Conservation (phyloP, 352 stramenopile genomes). For the Phytophthora colocasiae region DNA sequence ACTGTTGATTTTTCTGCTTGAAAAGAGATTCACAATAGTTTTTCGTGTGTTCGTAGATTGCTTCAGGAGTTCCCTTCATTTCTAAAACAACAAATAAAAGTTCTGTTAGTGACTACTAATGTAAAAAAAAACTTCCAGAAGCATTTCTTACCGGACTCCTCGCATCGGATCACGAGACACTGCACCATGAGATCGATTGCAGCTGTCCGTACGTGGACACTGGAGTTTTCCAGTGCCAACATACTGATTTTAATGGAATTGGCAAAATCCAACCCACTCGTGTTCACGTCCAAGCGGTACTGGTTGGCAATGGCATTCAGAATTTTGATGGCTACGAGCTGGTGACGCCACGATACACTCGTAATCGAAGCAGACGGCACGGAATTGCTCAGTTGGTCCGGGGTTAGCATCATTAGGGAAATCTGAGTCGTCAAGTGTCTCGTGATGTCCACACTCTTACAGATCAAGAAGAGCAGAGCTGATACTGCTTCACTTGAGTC, state of each 20-base stretch:
- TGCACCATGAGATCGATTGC: constrained; percentile 79
- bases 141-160: constrained; percentile 66
- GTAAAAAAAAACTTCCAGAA: background rate
- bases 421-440: constrained; percentile 66
- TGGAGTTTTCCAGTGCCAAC: constrained; percentile 72
- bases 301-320: constrained; percentile 80
- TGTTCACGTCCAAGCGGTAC: constrained; percentile 70
- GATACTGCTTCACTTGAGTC: constrained; percentile 78
- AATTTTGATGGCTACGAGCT: constrained; percentile 83
- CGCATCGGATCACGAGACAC: constrained; percentile 74
- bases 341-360: constrained; percentile 66
- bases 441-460: constrained; percentile 80
- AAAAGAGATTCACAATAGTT: constrained; percentile 78
- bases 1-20: constrained; percentile 67
- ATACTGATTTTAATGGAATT: constrained; percentile 76
- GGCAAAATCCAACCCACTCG: constrained; percentile 63
- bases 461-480: constrained; percentile 82
- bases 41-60: constrained; percentile 80
- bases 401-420: constrained; percentile 45
- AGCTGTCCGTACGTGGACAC: constrained; percentile 74
- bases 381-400: constrained; percentile 14
- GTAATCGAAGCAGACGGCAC: constrained; percentile 2
- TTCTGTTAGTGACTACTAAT: background rate
- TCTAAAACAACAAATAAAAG: constrained; percentile 34
- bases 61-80: constrained; percentile 59